Evolutionary conservation across 1,284 basidiomycete species (phyloP), one percentile per base, ranked within the genome.

Genomic region (Ceratobasidium sp.): DNA sequence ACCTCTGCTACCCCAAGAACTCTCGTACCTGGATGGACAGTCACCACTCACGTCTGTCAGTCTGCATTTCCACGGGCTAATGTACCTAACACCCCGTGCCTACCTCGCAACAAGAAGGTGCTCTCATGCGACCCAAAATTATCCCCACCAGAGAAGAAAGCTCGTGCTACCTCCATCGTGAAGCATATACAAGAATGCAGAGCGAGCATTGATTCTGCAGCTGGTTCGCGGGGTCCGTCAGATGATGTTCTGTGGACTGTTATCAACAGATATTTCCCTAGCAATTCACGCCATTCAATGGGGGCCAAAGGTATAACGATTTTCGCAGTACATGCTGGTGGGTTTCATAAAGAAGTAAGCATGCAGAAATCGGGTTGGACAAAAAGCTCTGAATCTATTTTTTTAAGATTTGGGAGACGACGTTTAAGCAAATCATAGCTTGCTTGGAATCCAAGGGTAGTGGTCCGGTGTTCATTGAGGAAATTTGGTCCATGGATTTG

Each of bases 401-500:
- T 18, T 8, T 32, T 66, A 76, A 91, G 88, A 87, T 84, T 38
- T 94, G 90, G 88, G 89, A 92, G 77, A 87, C 89, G 0, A 85
- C 85, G 2, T 74, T 94, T 0, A 80, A 81, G 0, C 76, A 83
- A 44, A 78, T 93, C 71, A 43, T 73, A 75, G 55, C 67, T 73
- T 23, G 63, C 77, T 26, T 38, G 50, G 58, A 35, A 5, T 38
- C 35, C 64, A 58, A 43, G 58, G 61, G 44, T 70, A 38, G 11
- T 38, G 13, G 73, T 74, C 7, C n/a, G 23, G 13, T 73, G 52
- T 49, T 73, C 16, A 80, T 96, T 18, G 88, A 91, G 77, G 93
- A 96, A 78, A 84, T 95, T 13, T 95, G 92, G 92, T 81, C 87
- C 0, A 87, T 92, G 82, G 94, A 96, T 76, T 86, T 89, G 47